phyloP scores from a whole-genome alignment of 2,329 filamentous ascomycete species.

The Aspergillus pseudonomiae region DNA sequence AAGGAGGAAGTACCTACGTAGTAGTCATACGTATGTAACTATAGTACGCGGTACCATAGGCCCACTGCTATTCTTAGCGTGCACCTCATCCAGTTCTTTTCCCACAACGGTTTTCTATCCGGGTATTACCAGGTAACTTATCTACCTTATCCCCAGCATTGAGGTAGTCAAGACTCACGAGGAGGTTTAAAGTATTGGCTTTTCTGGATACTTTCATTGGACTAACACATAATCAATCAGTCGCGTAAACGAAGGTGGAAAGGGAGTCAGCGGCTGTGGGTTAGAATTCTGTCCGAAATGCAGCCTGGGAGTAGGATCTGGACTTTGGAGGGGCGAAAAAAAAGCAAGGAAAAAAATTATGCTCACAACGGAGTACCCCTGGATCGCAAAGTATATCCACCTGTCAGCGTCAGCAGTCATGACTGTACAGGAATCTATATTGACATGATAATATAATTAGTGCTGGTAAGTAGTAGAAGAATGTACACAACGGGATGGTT shows the following conservation, averaged over 20 bases:
- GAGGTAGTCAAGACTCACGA: background rate
- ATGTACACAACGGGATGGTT: background rate
- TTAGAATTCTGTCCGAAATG: background rate
- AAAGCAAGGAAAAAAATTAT: background rate
- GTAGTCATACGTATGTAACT: background rate
- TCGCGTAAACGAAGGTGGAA: background rate
- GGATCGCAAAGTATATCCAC: background rate
- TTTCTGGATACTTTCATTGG: background rate
- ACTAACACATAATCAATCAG: background rate
- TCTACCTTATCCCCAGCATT: background rate
- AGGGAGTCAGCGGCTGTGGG: background rate
- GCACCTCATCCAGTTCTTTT: conserved; percentile 5
- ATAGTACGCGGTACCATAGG: conserved; percentile 3
- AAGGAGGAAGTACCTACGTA: conserved; percentile 1
- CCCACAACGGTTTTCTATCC: background rate
- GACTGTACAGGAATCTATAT: background rate
- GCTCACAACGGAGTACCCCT: background rate
- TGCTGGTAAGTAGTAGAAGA: background rate
- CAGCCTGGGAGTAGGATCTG: background rate
- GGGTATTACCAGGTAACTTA: background rate
- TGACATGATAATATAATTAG: background rate
- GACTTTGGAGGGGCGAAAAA: background rate
- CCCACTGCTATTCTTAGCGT: conserved; percentile 7
- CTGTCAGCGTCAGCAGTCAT: background rate
- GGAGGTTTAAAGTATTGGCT: background rate